Evolutionary conservation across 1,284 basidiomycete genomes (phyloP), one percentile per base, ranked within the genome.

Genomic region (Irpex sp.): DNA sequence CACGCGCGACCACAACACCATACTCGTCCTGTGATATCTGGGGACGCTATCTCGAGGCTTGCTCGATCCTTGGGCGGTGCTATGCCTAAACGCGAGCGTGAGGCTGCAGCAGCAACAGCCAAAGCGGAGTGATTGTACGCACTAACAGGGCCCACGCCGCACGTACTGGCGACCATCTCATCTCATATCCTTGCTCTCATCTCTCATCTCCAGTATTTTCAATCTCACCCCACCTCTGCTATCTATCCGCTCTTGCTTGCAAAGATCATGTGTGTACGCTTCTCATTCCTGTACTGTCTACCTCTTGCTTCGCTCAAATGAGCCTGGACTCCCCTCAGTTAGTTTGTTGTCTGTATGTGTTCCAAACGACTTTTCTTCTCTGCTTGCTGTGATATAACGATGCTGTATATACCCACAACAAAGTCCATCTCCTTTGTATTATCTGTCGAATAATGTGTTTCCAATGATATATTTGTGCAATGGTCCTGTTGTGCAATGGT

Each of bases 21-120:
- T 21, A 75, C 79, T n/a, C 81, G 89, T 7, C 89, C 89, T 17
- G 79, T 91, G 50, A 81, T 92, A 67, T 88, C 86, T 5, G 84
- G 79, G 13, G 87, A 85, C 59, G 89, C 88, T 2, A 81, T 90
- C 47, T 85, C 88, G 8, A 78, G 79, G 62, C 72, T 92, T 37
- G 84, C 83, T 31, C 78, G 82, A 66, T 85, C 86, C 3, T 84
- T 91, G 54, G 86, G 80, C 0, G 76, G 72, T n/a, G 62, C 74
- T 31, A 50, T 62, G 7, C 63, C 68, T 35, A 72, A 69, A 63
- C 69, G 68, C 35, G 70, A 72, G 58, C 61, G 62, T 21, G 58
- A 55, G 9, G 33, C 68, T 1, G 59, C 65, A 19, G 63, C 68
- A 1, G 67, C 70, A 7, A 57, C 66, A 6, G 62, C 69, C 43